phyloP scores from a whole-genome alignment of 345 rosid species.

The Ceriops zippeliana region DNA sequence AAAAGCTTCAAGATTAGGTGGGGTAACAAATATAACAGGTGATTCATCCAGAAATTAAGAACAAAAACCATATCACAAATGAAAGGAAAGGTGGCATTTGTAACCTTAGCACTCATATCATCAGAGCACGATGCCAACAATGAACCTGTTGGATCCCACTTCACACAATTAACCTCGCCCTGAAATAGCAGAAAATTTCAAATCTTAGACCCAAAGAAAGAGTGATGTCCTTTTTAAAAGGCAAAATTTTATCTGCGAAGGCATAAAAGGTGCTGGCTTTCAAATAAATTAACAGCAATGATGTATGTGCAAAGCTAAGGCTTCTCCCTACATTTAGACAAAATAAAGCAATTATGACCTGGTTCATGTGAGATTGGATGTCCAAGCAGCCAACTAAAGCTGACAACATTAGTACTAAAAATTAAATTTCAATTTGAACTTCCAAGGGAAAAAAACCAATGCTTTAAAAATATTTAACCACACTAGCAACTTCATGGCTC shows the following conservation, averaged over 20 bases:
- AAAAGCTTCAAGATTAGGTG: background rate
- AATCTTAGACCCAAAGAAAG: slow-evolving; percentile 17
- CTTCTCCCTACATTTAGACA: too few relatives aligned
- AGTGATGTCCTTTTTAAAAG: background rate
- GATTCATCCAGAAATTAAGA: background rate
- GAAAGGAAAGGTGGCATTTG: slow-evolving; percentile 1
- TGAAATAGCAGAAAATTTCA: slow-evolving; percentile 35
- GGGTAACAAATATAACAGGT: background rate
- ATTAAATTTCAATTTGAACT: background rate
- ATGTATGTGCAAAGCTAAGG: background rate
- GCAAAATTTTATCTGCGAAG: too few relatives aligned
- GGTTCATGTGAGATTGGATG: background rate
- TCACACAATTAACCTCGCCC: slow-evolving; percentile 99
- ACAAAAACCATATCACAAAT: background rate
- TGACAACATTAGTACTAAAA: background rate
- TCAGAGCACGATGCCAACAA: slow-evolving; percentile 97
- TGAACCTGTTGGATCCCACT: slow-evolving; percentile 98
- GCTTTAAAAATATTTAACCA: background rate
- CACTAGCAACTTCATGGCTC: background rate
- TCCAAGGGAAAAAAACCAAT: background rate
- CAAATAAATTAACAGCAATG: background rate
- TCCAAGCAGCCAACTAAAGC: background rate
- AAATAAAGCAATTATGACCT: background rate
- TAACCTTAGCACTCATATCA: slow-evolving; percentile 92
- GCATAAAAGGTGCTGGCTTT: too few relatives aligned